Evolutionary conservation across 2,329 filamentous ascomycete species (phyloP).

Genomic region (Penicillium sp.): DNA sequence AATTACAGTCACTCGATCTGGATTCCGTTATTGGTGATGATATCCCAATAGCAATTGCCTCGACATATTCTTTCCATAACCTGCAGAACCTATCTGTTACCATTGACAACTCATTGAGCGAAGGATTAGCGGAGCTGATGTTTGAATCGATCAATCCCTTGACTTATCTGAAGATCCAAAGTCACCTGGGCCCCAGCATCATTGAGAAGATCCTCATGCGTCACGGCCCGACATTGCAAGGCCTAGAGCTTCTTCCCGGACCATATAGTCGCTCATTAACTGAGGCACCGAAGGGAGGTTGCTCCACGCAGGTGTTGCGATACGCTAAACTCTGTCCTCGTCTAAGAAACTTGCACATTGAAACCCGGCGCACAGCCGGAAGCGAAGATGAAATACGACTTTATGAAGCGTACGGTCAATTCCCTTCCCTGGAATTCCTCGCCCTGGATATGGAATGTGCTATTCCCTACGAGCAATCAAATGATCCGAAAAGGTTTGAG

Average conservation of each 20-base stretch:
- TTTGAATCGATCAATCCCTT: neutral
- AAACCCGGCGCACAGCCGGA: neutral
- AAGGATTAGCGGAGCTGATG: neutral
- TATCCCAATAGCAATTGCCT: too few species aligned
- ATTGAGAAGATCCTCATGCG: neutral
- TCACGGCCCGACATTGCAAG: neutral
- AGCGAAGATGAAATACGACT: neutral
- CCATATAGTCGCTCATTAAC: neutral
- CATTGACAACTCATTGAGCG: too few species aligned
- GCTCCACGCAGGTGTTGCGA: neutral
- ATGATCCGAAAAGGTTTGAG: neutral
- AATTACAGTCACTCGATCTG: too few species aligned
- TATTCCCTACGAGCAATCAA: neutral
- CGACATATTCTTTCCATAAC: too few species aligned
- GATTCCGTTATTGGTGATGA: too few species aligned
- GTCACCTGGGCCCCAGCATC: neutral
- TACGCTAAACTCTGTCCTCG: neutral
- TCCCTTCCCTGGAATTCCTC: neutral
- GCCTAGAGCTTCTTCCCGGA: neutral
- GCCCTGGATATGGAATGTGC: neutral
- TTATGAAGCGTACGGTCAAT: neutral
- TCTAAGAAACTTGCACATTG: neutral
- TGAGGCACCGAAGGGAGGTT: too few species aligned
- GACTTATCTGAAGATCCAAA: neutral
- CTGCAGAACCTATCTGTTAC: too few species aligned